Conservation (phyloP, 2,329 filamentous ascomycete species). For the Cladosporium sp. region DNA sequence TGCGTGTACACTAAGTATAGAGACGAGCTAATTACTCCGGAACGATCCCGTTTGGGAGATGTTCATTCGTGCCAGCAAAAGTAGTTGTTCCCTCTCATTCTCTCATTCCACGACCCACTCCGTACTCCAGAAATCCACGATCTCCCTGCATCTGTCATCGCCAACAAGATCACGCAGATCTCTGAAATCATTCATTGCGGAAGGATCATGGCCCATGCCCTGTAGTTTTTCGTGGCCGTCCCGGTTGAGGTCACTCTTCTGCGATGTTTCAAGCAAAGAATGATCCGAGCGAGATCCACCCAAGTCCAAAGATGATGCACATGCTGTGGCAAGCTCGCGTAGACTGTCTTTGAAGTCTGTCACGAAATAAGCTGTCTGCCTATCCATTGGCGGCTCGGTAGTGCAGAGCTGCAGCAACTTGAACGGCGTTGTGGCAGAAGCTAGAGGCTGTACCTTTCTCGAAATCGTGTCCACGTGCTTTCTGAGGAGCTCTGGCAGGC, state of each 20-base stretch:
- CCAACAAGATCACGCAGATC: constrained; percentile 31
- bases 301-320: neutral
- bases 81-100: constrained; percentile 14
- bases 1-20: too few species aligned
- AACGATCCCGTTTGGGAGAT: too few species aligned
- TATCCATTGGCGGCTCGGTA: constrained; percentile 17
- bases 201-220: too few species aligned
- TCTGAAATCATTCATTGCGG: neutral
- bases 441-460: neutral
- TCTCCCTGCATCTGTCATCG: constrained; percentile 22
- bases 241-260: too few species aligned
- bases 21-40: too few species aligned
- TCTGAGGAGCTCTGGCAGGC: constrained; percentile 19
- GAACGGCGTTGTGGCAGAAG: constrained; percentile 11
- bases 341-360: constrained; percentile 23
- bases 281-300: too few species aligned
- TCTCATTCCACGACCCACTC: constrained; percentile 26
- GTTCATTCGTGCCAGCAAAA: too few species aligned
- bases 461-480: neutral
- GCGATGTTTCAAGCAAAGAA: too few species aligned
- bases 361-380: constrained; percentile 20
- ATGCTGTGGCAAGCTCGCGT: constrained; percentile 18
- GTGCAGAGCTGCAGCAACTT: constrained; percentile 25
- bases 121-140: constrained; percentile 35
- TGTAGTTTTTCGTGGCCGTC: too few species aligned